Conservation (phyloP, 163 green algal species). For the Coccomyxa subellipsoidea region DNA sequence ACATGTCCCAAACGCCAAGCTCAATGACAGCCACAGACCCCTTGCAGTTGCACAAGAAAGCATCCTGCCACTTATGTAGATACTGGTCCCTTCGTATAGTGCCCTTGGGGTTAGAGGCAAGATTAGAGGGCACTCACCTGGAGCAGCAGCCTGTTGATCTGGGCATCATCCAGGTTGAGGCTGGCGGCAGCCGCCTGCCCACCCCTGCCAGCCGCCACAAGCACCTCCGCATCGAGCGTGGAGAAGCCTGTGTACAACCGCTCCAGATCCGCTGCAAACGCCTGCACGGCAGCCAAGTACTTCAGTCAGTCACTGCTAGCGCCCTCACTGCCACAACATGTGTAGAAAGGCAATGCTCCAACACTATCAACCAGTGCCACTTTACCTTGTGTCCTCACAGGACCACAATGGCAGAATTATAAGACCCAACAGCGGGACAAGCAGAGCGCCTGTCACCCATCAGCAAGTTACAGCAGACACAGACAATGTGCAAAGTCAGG, state of each 20-base stretch:
- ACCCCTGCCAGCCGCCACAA: conserved; percentile 26
- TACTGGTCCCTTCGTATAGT: no score
- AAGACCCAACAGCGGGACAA: no score
- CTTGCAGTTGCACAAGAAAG: no score
- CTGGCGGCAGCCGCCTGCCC: conserved; percentile 45
- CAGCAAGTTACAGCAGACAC: no score
- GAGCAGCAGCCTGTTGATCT: conserved; percentile 88
- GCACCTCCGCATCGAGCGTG: conserved; percentile 39
- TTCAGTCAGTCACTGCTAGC: no score
- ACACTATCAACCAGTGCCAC: not conserved
- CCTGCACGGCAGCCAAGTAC: conserved; percentile 27
- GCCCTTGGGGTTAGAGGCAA: no score
- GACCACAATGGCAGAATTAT: not conserved
- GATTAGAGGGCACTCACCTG: conserved; percentile 29
- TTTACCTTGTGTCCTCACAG: not conserved
- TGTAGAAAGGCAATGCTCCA: not conserved
- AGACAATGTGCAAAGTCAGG: no score
- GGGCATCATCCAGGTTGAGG: conserved; percentile 81
- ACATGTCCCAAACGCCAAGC: no score
- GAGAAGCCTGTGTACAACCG: conserved; percentile 74
- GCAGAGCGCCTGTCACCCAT: no score
- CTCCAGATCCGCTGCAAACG: conserved; percentile 81
- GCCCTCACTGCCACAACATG: not conserved
- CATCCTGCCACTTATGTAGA: no score
- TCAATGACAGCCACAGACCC: no score